Evolutionary conservation across 805 yeast species (phyloP), one percentile per base, ranked within the genome.

Genomic region (Monosporozyma aerobia): DNA sequence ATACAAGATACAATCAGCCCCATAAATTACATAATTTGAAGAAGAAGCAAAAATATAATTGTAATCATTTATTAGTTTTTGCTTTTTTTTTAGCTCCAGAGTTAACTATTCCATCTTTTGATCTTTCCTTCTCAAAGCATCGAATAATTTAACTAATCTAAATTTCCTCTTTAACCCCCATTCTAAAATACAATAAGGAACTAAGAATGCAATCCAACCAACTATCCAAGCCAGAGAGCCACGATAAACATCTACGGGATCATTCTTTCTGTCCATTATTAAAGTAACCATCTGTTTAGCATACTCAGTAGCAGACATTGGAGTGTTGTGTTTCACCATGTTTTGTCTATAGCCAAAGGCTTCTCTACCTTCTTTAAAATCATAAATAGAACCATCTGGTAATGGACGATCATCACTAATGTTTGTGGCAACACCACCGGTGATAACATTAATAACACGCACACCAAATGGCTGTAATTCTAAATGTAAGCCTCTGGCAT

Each of bases 401-500:
- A 85, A 64, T 0, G 79, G 76, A 57, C 88, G 73, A 2, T 72
- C 78, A 59, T 86, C 92, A 0, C 82, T 86, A 59, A 87, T 84
- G 53, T 81, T 74, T 0, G 94, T 84, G 23, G 71, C 69, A 32
- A 87, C 94, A 39, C 87, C 92, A 32, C 95, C 95, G 8, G 94
- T 86, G 43, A 85, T 68, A 11, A 83, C 74, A 59, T 83, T 83
- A 54, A 84, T 72, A 0, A 87, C 92, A 49, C 80, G 73, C 5
- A 87, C 92, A 14, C 77, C 85, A 59, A 85, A 82, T 3, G 88
- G 85, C 63, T 79, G 78, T 76, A 87, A 64, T 66, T 87, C 95
- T 27, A 82, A 62, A 50, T 83, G 77, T 52, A 87, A 69, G 2
- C 76, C 76, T 43, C 79, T 76, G 0, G 88, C 85, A 61, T 81